Percentiles rank a stretch among this genome's conserved stretches.
phyloP scores from a whole-genome alignment of 2,329 filamentous ascomycete genomes.

The Whalleya microplaca region DNA sequence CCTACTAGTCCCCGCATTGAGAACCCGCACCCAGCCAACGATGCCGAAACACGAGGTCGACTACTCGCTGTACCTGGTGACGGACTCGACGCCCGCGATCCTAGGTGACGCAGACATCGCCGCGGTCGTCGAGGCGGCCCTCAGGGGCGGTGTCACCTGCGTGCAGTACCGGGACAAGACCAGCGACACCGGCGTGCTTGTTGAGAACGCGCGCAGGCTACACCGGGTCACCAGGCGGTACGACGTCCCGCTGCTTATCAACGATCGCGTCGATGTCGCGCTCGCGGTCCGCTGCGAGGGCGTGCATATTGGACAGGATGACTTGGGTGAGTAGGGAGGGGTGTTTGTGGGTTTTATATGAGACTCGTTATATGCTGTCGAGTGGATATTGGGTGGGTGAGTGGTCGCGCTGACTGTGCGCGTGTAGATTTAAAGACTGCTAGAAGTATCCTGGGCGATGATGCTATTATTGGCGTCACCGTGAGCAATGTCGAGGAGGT shows the following conservation, averaged over 20 bases:
- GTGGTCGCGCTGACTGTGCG: background rate
- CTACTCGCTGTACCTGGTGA: slow-evolving; percentile 88
- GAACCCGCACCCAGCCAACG: slow-evolving; percentile 7
- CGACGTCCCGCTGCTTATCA: slow-evolving; percentile 83
- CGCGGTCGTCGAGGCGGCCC: slow-evolving; percentile 72
- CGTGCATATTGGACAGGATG: slow-evolving; percentile 93
- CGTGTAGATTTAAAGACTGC: slow-evolving; percentile 64
- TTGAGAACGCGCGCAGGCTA: slow-evolving; percentile 71
- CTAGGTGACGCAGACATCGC: slow-evolving; percentile 73
- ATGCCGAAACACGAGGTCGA: slow-evolving; percentile 57
- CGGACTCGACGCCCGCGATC: slow-evolving; percentile 86
- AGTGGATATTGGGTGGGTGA: background rate
- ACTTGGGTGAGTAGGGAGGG: slow-evolving; percentile 65
- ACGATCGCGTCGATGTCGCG: slow-evolving; percentile 90
- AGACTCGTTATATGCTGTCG: background rate
- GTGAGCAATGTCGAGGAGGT: slow-evolving; percentile 78
- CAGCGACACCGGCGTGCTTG: slow-evolving; percentile 71
- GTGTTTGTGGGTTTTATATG: background rate
- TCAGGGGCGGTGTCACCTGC: slow-evolving; percentile 79
- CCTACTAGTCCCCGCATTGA: slow-evolving; percentile 5
- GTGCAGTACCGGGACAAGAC: slow-evolving; percentile 93
- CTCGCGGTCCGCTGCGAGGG: slow-evolving; percentile 86
- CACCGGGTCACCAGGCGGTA: slow-evolving; percentile 71
- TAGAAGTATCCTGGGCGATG: slow-evolving; percentile 70
- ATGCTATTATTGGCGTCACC: slow-evolving; percentile 87